phyloP scores from a whole-genome alignment of 352 stramenopile genomes.

The Globisporangium yorkense region DNA sequence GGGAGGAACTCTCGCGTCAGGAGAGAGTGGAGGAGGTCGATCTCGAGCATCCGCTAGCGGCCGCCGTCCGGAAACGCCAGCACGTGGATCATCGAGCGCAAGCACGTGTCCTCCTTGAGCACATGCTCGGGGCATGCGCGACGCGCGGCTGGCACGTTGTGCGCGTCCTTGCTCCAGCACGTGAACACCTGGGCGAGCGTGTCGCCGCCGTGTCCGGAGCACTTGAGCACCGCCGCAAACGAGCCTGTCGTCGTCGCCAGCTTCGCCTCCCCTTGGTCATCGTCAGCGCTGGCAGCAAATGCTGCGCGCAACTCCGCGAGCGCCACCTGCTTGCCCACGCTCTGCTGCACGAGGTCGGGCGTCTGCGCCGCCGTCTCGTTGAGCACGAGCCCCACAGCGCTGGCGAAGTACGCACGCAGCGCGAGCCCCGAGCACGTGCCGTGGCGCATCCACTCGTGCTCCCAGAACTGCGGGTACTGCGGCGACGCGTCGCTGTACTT shows the following conservation, averaged over 20 bases:
- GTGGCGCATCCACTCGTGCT: slow-evolving; percentile 92
- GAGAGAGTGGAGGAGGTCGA: background rate
- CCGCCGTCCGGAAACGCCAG: slow-evolving; percentile 30
- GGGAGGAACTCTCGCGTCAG: background rate
- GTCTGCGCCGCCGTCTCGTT: slow-evolving; percentile 64
- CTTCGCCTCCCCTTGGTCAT: background rate
- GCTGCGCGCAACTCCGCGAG: slow-evolving; percentile 35
- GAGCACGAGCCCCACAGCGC: slow-evolving; percentile 72
- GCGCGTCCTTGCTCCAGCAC: slow-evolving; percentile 70
- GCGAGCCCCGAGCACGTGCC: slow-evolving; percentile 88
- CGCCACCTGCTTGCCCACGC: slow-evolving; percentile 48
- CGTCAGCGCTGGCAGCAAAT: slow-evolving; percentile 14
- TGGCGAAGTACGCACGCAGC: slow-evolving; percentile 82
- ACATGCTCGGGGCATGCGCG: slow-evolving; percentile 53
- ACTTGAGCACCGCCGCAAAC: slow-evolving; percentile 21
- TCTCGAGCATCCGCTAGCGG: background rate
- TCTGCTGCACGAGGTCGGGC: slow-evolving; percentile 49
- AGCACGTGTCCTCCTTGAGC: slow-evolving; percentile 71
- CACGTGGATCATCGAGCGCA: slow-evolving; percentile 38
- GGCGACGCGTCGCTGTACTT: slow-evolving; percentile 48
- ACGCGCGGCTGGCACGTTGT: slow-evolving; percentile 42
- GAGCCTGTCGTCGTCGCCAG: background rate
- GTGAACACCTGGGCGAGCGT: slow-evolving; percentile 73
- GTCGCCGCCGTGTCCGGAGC: slow-evolving; percentile 23
- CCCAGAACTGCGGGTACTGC: slow-evolving; percentile 86